These are phyloP conservation scores for Schizochytrium sp. DNA, from an alignment of 108 stramenopile species.

Conservation along the genomic window DNA sequence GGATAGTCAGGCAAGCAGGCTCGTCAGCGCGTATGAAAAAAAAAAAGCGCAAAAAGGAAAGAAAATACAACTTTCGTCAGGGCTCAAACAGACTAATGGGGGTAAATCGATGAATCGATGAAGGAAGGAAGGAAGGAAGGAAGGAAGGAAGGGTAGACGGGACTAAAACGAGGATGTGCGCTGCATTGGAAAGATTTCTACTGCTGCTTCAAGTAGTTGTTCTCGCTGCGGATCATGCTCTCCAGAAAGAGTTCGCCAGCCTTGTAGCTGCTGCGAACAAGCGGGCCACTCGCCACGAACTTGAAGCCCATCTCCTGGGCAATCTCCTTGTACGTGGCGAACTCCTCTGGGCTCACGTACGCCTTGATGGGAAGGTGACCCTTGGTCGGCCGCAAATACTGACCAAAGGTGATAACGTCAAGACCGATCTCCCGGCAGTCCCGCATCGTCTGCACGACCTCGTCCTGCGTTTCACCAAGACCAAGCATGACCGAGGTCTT, in stretches of 20 bases:
- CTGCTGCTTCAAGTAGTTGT: background rate
- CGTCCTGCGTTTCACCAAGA: slow-evolving; percentile 92
- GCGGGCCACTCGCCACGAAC: slow-evolving; percentile 91
- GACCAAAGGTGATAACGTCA: slow-evolving; percentile 96
- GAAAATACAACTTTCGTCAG: too few relatives aligned
- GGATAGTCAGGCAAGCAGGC: too few relatives aligned
- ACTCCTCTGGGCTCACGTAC: slow-evolving; percentile 89
- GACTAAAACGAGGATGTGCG: too few relatives aligned
- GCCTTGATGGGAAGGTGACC: slow-evolving; percentile 86
- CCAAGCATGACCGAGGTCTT: slow-evolving; percentile 96
- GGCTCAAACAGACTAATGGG: too few relatives aligned
- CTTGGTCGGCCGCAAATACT: slow-evolving; percentile 91
- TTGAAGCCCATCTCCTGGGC: slow-evolving; percentile 90
- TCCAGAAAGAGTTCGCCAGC: slow-evolving; percentile 89
- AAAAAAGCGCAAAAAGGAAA: too few relatives aligned
- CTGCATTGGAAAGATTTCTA: too few relatives aligned
- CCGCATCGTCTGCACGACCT: slow-evolving; percentile 83
- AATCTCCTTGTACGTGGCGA: slow-evolving; percentile 46
- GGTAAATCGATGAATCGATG: too few relatives aligned
- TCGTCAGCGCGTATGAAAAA: too few relatives aligned
- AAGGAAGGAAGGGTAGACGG: too few relatives aligned
- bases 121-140: too few relatives aligned
- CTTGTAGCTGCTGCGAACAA: slow-evolving; percentile 93
- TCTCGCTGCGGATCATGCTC: slow-evolving; percentile 18
- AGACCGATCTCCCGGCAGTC: slow-evolving; percentile 81